A percentile compares a stretch with the other conserved stretches of the same genome.
phyloP scores from a whole-genome alignment of 805 yeast genomes.

The Jamesozyma rosinii region DNA sequence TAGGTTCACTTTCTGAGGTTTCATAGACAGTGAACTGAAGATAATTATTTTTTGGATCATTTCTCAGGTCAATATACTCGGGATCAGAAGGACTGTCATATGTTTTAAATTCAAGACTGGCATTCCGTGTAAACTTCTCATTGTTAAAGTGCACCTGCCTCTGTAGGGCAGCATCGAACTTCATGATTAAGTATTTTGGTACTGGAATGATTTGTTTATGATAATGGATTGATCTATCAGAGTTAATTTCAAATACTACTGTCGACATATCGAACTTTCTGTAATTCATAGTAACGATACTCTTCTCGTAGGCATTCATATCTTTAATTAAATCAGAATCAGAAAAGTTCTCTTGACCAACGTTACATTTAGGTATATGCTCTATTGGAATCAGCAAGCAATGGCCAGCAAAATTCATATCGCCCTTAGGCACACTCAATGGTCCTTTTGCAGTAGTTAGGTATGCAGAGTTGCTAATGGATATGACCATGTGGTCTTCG shows the following conservation, averaged over 20 bases:
- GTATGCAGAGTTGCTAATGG: slow-evolving; percentile 60
- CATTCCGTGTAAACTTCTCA: slow-evolving; percentile 37
- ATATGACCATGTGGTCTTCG: slow-evolving; percentile 70
- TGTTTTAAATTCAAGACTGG: slow-evolving; percentile 36
- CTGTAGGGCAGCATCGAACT: slow-evolving; percentile 40
- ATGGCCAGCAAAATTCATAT: slow-evolving; percentile 64
- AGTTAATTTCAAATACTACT: slow-evolving; percentile 62
- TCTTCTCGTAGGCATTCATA: slow-evolving; percentile 36
- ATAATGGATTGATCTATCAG: slow-evolving; percentile 57
- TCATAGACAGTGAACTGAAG: slow-evolving; percentile 31
- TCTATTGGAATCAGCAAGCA: slow-evolving; percentile 71
- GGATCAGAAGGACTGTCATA: slow-evolving; percentile 22
- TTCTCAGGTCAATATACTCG: slow-evolving; percentile 22
- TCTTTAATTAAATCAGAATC: slow-evolving; percentile 34
- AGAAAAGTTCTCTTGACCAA: slow-evolving; percentile 13
- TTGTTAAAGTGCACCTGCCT: slow-evolving; percentile 41
- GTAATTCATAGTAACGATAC: slow-evolving; percentile 42
- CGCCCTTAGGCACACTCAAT: slow-evolving; percentile 42
- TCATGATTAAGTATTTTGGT: slow-evolving; percentile 34
- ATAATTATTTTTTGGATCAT: slow-evolving; percentile 27
- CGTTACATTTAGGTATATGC: slow-evolving; percentile 46
- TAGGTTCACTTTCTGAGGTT: slow-evolving; percentile 23
- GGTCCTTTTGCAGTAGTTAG: slow-evolving; percentile 85
- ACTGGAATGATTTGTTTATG: slow-evolving; percentile 75
- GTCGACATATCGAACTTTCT: slow-evolving; percentile 38